A percentile compares a stretch with the other conserved stretches of the same genome.
Conservation (phyloP, 148 eudicot genomes). For the Gaultheria prostrata region DNA sequence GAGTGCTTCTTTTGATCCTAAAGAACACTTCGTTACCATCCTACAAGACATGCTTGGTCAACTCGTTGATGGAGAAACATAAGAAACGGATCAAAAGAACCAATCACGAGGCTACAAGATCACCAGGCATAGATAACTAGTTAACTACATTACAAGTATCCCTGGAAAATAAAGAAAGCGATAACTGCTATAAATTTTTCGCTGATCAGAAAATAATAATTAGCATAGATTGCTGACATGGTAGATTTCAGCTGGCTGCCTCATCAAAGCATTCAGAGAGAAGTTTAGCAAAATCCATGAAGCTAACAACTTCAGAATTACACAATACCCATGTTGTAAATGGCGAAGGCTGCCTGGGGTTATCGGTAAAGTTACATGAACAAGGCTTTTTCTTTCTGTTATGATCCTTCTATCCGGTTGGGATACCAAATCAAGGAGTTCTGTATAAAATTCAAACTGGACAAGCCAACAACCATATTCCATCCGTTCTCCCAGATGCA, state of each 20-base stretch:
- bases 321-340: background rate
- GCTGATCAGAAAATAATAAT: background rate
- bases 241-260: background rate
- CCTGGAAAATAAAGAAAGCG: background rate
- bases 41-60: slow-evolving; percentile 24
- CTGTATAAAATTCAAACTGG: background rate
- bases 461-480: background rate
- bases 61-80: background rate
- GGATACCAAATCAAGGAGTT: background rate
- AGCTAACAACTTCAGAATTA: background rate
- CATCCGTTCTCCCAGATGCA: background rate
- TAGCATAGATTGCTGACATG: background rate
- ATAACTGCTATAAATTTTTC: background rate
- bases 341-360: background rate
- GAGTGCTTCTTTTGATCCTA: slow-evolving; percentile 59
- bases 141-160: background rate
- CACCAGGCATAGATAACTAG: background rate
- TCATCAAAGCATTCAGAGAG: background rate
- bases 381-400: background rate
- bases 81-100: background rate
- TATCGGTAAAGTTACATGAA: background rate
- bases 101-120: background rate
- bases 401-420: background rate
- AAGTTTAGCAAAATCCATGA: background rate
- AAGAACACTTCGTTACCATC: slow-evolving; percentile 65